Conservation (phyloP, 352 stramenopile species). For the Phytophthora tubulina region DNA sequence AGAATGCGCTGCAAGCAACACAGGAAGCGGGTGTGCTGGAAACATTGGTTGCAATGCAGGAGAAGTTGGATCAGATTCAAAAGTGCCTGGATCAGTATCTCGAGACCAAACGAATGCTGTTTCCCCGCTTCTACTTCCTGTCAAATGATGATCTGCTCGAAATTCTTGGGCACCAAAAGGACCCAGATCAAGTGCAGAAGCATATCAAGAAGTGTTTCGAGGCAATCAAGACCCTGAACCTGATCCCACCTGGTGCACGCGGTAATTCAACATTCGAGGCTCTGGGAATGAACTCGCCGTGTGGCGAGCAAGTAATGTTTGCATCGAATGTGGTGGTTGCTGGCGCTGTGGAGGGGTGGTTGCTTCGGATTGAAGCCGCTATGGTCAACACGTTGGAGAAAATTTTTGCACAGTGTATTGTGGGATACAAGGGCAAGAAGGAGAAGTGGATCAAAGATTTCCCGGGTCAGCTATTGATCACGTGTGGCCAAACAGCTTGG, state of each 20-base stretch:
- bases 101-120: conserved; percentile 90
- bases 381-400: conserved; percentile 91
- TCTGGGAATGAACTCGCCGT: conserved; percentile 90
- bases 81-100: conserved; percentile 91
- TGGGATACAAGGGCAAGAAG: conserved; percentile 93
- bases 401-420: conserved; percentile 84
- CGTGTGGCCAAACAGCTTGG: conserved; percentile 93
- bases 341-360: conserved; percentile 92
- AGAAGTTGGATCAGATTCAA: conserved; percentile 89
- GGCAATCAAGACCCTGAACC: conserved; percentile 84
- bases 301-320: conserved; percentile 89
- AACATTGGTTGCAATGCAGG: conserved; percentile 84
- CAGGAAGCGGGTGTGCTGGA: conserved; percentile 66
- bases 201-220: conserved; percentile 95
- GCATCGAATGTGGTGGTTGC: conserved; percentile 89
- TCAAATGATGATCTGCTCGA: conserved; percentile 92
- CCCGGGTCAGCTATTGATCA: conserved; percentile 93
- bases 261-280: conserved; percentile 91
- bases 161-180: conserved; percentile 89
- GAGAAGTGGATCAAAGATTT: conserved; percentile 97
- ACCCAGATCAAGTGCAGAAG: conserved; percentile 91
- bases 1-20: conserved; percentile 80
- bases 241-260: conserved; percentile 70
- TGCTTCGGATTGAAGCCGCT: conserved; percentile 82
- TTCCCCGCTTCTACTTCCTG: conserved; percentile 90